Base-by-base conservation (phyloP, 768 basidiomycete species). In the Kondoa subrosea region DNA sequence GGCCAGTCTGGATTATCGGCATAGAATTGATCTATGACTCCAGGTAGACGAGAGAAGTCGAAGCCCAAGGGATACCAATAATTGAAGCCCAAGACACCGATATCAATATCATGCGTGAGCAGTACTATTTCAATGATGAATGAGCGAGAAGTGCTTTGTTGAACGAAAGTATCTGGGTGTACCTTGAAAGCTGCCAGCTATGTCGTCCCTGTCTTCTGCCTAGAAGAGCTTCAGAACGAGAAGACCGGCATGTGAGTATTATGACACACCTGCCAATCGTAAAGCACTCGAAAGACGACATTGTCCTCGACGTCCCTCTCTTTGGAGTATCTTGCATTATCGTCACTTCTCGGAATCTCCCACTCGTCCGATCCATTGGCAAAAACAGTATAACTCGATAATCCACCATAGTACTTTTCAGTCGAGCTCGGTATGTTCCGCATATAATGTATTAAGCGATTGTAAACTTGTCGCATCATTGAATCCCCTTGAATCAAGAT, bases 401-500 rank as follows among this genome's bases (percentile, higher is more conserved):
- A 8, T 14, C 30, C 26, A 33, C 61, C 61, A 32, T 63, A 32
- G 61, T 63, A 63, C 27, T 63, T 27, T 33, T 63, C 61, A 16
- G 61, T 16, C 15, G 3, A 27, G 14, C 29, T 27, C 58, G 58
- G 58, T 8, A 60, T 60, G 12, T 31, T 32, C 8, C 61, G 16
- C 14, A 15, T 30, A 17, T 32, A 63, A 31, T 63, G 61, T 17
- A 63, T 63, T 12, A 63, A 3, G 3, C 61, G 61, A 32, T 63
- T 27, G n/a, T 29, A 63, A n/a, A 63, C 3, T 32, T 63, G 61
- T 27, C 61, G 61, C 61, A 63, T 63, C 61, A 63, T 63, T 12
- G 29, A 31, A n/a, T 63, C 61, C 8, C 61, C 61, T 63, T 63
- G 61, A 3, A 63, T 33, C 14, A 29, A 32, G 34, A 63, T 32